Evolutionary conservation across 2,329 filamentous ascomycete species (phyloP).

Genomic region (Elsinoe perseae): DNA sequence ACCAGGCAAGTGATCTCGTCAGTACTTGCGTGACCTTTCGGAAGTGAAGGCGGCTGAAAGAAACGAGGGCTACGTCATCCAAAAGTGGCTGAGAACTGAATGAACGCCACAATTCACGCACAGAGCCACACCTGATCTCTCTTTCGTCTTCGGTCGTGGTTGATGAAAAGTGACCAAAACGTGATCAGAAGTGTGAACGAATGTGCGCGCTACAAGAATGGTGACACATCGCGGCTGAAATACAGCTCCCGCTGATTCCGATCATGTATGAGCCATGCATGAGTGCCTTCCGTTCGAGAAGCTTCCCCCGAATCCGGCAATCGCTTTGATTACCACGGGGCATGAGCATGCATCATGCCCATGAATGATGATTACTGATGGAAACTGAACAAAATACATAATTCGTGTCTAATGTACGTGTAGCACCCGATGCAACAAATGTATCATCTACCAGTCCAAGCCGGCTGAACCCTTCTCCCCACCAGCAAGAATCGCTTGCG

Average conservation of each 20-base stretch:
- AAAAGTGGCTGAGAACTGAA: neutral
- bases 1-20: neutral
- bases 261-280: neutral
- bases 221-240: neutral
- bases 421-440: neutral
- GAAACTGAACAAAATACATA: neutral
- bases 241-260: neutral
- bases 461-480: slow-evolving; percentile 36
- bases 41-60: neutral
- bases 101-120: neutral
- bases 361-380: neutral
- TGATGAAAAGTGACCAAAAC: neutral
- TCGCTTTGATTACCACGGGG: too few relatives aligned
- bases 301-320: neutral
- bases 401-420: slow-evolving; percentile 5
- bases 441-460: slow-evolving; percentile 36
- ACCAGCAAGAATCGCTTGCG: slow-evolving; percentile 39
- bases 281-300: neutral
- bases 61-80: neutral
- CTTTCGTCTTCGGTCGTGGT: neutral
- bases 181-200: neutral
- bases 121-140: neutral
- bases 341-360: neutral
- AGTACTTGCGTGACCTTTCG: neutral
- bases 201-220: neutral